Evolutionary conservation across 1,284 basidiomycete genomes (phyloP).

Genomic region (Stygiomarasmius scandens): DNA sequence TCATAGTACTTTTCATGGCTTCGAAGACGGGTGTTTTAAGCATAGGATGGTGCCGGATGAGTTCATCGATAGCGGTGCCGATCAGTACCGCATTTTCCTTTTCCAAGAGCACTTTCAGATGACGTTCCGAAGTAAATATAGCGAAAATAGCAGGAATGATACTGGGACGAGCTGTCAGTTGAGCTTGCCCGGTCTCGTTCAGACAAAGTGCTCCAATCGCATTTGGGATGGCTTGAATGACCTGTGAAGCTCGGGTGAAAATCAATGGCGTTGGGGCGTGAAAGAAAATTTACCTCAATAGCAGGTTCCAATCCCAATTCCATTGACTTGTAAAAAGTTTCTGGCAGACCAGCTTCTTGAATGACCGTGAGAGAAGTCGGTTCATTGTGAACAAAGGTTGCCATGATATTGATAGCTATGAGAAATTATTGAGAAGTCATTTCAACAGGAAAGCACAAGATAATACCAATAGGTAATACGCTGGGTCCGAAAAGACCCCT

Average conservation of each 20-base stretch:
- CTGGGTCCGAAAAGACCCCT: conserved; percentile 85
- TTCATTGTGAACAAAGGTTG: conserved; percentile 98
- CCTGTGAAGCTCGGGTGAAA: conserved; percentile 44
- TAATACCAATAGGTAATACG: conserved; percentile 79
- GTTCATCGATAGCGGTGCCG: conserved; percentile 91
- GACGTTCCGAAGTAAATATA: conserved; percentile 84
- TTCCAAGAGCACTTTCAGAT: conserved; percentile 87
- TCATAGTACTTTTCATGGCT: conserved; percentile 70
- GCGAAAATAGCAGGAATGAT: conserved; percentile 86
- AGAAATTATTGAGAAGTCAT: conserved; percentile 9
- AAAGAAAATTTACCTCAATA: conserved; percentile 66
- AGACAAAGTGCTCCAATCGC: conserved; percentile 97
- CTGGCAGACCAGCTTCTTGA: conserved; percentile 91
- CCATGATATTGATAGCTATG: conserved; percentile 93
- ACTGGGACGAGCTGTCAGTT: conserved; percentile 74
- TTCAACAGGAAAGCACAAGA: conserved; percentile 6
- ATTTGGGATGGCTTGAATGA: conserved; percentile 91
- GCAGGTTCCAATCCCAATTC: conserved; percentile 86
- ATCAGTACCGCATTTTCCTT: conserved; percentile 91
- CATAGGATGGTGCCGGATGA: conserved; percentile 93
- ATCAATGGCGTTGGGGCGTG: not conserved
- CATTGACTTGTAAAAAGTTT: conserved; percentile 85
- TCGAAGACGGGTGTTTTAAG: conserved; percentile 83
- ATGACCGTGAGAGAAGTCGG: conserved; percentile 92
- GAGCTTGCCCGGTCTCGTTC: conserved; percentile 87